Evolutionary conservation across 2,329 filamentous ascomycete species (phyloP), one percentile per base, ranked within the genome.

Genomic region (Cladosporium cucumerinum): DNA sequence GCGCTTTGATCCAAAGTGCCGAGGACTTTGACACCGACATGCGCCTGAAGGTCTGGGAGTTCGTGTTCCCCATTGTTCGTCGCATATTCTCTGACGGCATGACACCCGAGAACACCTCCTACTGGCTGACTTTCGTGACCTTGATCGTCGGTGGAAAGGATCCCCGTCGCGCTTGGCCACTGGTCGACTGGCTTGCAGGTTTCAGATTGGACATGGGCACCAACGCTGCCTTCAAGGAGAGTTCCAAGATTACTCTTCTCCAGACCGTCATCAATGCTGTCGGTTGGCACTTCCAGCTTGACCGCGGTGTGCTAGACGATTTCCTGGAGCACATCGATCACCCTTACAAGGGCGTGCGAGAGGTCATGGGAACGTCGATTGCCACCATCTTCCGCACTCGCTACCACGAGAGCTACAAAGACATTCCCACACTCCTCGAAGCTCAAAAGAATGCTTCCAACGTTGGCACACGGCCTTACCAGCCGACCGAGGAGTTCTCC

Each of bases 201-300:
- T 98, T 98, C 85, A 86, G 92, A 32, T 83, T 99, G 11, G 95
- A 99, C 75, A 94, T 98, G 89, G 83, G 87, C 6, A 97, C 94
- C 0, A 97, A 98, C 74, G 95, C 96, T 4, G 95, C 95, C 0
- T 99, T 99, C 84, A 99, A 99, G 77, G 96, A 99, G 76, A 97
- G 94, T 63, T 96, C 94, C 30, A 97, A 98, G 80, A 92, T 99
- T 18, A 89, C 95, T 69, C 82, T 99, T 32, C 82, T 99, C 21
- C 92, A 97, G 70, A 92, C 96, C 70, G 86, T 91, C 67, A 90
- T 99, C 66, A 88, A 88, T 52, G 93, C 97, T 72, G 86, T 89
- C 39, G 95, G 95, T 1, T 99, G 96, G 95, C 95, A 99, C 77
- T 99, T 97, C 82, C 92, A 92, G 68, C 83, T 92, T 12, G 92